A percentile compares a stretch with the other conserved stretches of the same genome.
Conservation (phyloP, 2,329 filamentous ascomycete species). For the Aspergillus felis region DNA sequence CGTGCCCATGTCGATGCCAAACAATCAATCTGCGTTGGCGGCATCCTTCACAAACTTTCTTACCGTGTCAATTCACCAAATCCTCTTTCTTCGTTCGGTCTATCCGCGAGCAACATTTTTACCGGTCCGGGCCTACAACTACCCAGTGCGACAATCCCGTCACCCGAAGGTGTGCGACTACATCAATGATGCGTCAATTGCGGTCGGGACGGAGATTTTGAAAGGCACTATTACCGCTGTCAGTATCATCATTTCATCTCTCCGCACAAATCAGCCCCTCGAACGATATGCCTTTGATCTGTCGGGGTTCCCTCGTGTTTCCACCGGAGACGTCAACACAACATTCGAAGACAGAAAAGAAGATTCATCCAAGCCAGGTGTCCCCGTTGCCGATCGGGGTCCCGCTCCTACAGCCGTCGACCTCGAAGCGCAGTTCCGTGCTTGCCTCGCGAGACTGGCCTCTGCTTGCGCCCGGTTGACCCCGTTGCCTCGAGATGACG, state of each 20-base stretch:
- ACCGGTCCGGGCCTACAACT: slow-evolving; percentile 74
- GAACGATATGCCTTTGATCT: slow-evolving; percentile 61
- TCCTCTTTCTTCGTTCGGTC: slow-evolving; percentile 75
- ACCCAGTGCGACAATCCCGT: slow-evolving; percentile 77
- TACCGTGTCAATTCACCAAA: slow-evolving; percentile 76
- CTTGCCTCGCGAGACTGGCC: slow-evolving; percentile 42
- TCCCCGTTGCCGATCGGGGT: slow-evolving; percentile 23
- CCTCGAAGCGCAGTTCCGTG: slow-evolving; percentile 48
- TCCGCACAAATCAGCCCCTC: slow-evolving; percentile 49
- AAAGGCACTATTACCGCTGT: slow-evolving; percentile 54
- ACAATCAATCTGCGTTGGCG: slow-evolving; percentile 58
- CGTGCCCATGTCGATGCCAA: slow-evolving; percentile 41
- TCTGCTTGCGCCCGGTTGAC: slow-evolving; percentile 42
- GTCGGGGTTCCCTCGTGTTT: slow-evolving; percentile 52
- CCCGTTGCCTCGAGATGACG: slow-evolving; percentile 43
- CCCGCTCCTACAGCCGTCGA: slow-evolving; percentile 35
- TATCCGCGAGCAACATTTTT: slow-evolving; percentile 78
- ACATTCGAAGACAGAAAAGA: slow-evolving; percentile 45
- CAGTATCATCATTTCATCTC: slow-evolving; percentile 54
- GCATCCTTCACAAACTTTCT: slow-evolving; percentile 74
- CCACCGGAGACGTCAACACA: slow-evolving; percentile 46
- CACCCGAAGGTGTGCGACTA: slow-evolving; percentile 83
- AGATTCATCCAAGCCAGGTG: slow-evolving; percentile 30
- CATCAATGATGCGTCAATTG: slow-evolving; percentile 74
- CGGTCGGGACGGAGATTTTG: slow-evolving; percentile 67